These are phyloP conservation scores for Tilletiopsis washingtonensis DNA, from an alignment of 1,284 basidiomycete genomes.

Conservation along the genomic window DNA sequence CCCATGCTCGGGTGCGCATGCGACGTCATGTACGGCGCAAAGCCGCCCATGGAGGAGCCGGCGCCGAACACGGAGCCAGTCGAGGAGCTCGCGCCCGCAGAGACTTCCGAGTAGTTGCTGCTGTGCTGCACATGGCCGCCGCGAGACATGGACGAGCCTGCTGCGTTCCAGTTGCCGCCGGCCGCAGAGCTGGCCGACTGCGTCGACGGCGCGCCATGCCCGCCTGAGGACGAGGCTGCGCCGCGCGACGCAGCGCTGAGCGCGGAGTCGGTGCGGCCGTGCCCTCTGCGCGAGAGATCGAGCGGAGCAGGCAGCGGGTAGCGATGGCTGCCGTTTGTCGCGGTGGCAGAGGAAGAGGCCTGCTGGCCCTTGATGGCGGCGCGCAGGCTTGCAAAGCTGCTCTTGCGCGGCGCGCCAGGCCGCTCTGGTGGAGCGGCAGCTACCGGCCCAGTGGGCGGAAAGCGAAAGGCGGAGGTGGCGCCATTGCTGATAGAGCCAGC, in stretches of 20 bases:
- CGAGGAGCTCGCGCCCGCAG: conserved; percentile 15
- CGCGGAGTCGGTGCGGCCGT: no score
- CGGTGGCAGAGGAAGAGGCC: background rate
- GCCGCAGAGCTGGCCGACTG: no score
- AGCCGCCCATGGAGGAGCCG: background rate
- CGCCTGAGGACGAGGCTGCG: no score
- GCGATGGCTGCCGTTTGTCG: no score
- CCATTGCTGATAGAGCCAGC: background rate
- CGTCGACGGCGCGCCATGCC: no score
- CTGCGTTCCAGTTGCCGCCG: no score
- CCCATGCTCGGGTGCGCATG: conserved; percentile 1
- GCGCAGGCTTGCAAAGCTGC: conserved; percentile 10
- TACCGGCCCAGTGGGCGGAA: background rate
- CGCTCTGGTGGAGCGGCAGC: background rate
- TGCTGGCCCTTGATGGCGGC: conserved; percentile 8
- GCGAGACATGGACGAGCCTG: no score
- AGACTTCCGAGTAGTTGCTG: conserved; percentile 21
- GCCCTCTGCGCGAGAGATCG: no score
- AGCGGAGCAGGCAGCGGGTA: no score
- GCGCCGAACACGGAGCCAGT: conserved; percentile 11
- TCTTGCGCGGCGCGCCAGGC: conserved; percentile 1
- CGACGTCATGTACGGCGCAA: no score
- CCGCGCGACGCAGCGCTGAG: no score
- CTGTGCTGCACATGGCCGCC: conserved; percentile 13
- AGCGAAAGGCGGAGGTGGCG: background rate